A percentile compares a stretch with the other conserved stretches of the same genome.
These are phyloP conservation scores for Lactarius sp. DNA, from an alignment of 768 basidiomycete genomes.

Conservation along the genomic window DNA sequence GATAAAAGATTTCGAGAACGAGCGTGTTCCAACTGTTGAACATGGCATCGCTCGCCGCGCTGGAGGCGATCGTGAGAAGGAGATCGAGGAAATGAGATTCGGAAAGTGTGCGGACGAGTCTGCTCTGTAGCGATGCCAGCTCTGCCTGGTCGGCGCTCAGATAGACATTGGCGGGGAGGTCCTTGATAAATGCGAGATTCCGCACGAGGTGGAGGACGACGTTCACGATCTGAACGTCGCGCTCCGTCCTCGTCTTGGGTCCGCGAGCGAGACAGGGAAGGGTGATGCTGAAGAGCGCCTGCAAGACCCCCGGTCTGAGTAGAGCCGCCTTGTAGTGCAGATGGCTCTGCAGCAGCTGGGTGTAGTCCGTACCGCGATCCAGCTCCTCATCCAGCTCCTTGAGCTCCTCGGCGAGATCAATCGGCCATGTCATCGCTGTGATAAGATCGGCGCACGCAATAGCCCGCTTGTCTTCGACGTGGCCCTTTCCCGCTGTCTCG, in stretches of 20 bases:
- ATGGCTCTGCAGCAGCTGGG: conserved; percentile 74
- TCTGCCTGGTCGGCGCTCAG: conserved; percentile 76
- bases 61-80: conserved; percentile 80
- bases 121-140: conserved; percentile 70
- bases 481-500: conserved; percentile 70
- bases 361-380: conserved; percentile 84
- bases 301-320: conserved; percentile 61
- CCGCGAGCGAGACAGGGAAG: conserved; percentile 74
- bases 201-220: conserved; percentile 85
- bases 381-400: conserved; percentile 84
- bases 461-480: conserved; percentile 77
- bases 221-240: conserved; percentile 83
- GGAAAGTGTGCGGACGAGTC: conserved; percentile 63
- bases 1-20: conserved; percentile 88
- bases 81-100: conserved; percentile 72
- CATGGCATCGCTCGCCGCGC: conserved; percentile 67
- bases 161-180: conserved; percentile 66
- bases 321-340: conserved; percentile 84
- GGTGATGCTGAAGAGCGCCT: conserved; percentile 68
- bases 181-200: conserved; percentile 92
- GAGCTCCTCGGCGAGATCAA: conserved; percentile 90
- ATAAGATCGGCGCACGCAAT: conserved; percentile 84
- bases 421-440: conserved; percentile 98
- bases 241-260: conserved; percentile 61
- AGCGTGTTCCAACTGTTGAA: conserved; percentile 86